phyloP scores from a whole-genome alignment of 2,329 filamentous ascomycete species.

The Simplicillium sp. region DNA sequence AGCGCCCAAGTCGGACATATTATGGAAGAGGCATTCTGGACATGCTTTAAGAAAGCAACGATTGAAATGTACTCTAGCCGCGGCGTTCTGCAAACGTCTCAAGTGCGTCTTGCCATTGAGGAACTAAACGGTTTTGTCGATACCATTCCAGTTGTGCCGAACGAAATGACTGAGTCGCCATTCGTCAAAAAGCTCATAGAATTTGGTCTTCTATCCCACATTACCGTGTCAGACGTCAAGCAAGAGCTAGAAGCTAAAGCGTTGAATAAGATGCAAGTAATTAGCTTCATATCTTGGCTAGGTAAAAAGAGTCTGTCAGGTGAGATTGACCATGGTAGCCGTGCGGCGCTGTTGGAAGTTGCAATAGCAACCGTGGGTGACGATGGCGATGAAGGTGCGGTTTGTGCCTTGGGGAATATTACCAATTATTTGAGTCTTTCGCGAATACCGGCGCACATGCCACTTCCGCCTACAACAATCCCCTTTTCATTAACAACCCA shows the following conservation, averaged over 20 bases:
- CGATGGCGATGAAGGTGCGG: slow-evolving; percentile 52
- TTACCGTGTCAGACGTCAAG: slow-evolving; percentile 80
- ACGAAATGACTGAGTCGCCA: slow-evolving; percentile 59
- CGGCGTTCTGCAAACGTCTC: slow-evolving; percentile 75
- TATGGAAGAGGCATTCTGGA: slow-evolving; percentile 96
- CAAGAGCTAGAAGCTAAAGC: slow-evolving; percentile 75
- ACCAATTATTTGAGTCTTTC: slow-evolving; percentile 65
- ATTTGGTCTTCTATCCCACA: slow-evolving; percentile 77
- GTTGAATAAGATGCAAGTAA: slow-evolving; percentile 66
- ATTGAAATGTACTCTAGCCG: slow-evolving; percentile 85
- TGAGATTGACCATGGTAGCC: slow-evolving; percentile 60
- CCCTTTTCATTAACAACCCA: slow-evolving; percentile 73
- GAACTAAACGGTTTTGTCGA: slow-evolving; percentile 66
- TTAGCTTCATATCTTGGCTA: slow-evolving; percentile 78
- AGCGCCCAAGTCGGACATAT: slow-evolving; percentile 73
- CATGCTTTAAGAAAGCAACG: slow-evolving; percentile 67
- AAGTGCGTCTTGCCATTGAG: slow-evolving; percentile 67
- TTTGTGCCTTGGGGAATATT: slow-evolving; percentile 71
- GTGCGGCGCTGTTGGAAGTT: slow-evolving; percentile 65
- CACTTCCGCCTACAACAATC: slow-evolving; percentile 72
- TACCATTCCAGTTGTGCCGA: slow-evolving; percentile 77
- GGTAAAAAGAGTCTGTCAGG: slow-evolving; percentile 60
- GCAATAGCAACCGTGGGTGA: slow-evolving; percentile 63
- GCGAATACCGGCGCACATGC: slow-evolving; percentile 72
- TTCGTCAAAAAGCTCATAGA: slow-evolving; percentile 77